phyloP scores from a whole-genome alignment of 176 grass and related monocot species.

The Triticum turgidum region DNA sequence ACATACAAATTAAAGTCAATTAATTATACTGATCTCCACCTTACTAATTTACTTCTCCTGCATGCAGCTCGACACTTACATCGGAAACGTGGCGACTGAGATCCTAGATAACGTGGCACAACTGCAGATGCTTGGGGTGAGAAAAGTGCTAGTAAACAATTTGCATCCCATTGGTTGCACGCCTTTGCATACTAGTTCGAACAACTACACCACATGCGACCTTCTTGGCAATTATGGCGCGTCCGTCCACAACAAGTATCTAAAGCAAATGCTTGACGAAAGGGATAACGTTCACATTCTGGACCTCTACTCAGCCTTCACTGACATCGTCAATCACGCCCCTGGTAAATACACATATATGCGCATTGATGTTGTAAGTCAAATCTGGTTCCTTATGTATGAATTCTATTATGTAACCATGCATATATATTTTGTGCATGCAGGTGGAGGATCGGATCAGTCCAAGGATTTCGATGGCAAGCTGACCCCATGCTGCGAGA shows the following conservation, averaged over 20 bases:
- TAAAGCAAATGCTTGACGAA: neutral
- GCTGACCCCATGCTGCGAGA: neutral
- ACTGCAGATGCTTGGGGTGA: conserved; percentile 1
- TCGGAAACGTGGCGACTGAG: neutral
- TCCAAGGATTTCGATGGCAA: neutral
- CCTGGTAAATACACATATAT: neutral
- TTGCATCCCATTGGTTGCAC: conserved; percentile 39
- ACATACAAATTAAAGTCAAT: no score
- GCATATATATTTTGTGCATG: neutral
- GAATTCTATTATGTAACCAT: neutral
- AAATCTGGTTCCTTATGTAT: no score
- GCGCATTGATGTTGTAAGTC: no score
- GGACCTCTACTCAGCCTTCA: neutral
- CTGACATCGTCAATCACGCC: neutral
- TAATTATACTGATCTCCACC: neutral
- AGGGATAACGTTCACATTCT: neutral
- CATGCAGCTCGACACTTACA: neutral
- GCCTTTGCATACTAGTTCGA: neutral
- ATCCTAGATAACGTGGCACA: neutral
- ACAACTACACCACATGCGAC: conserved; percentile 26
- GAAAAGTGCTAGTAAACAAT: conserved; percentile 33
- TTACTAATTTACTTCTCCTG: neutral
- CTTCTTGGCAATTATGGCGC: neutral
- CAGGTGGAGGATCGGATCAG: neutral
- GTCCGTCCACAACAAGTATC: neutral